Evolutionary conservation across 2,329 filamentous ascomycete genomes (phyloP).

Genomic region (Nakataea oryzae): DNA sequence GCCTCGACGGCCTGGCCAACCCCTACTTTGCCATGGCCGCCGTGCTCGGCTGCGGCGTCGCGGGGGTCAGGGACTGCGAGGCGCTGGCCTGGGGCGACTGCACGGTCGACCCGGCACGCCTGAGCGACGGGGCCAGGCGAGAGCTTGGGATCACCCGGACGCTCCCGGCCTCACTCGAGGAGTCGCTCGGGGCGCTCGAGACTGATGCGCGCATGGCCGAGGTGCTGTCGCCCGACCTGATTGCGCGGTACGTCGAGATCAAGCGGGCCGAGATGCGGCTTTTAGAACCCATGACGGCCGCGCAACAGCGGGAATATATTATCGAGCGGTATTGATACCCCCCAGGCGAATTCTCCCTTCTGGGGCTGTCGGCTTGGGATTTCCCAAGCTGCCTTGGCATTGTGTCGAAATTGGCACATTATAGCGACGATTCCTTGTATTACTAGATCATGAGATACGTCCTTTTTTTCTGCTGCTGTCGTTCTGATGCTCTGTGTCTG

Average conservation of each 20-base stretch:
- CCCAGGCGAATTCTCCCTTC: neutral
- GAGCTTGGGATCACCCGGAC: conserved; percentile 40
- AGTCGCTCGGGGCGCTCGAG: conserved; percentile 42
- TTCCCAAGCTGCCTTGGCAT: neutral
- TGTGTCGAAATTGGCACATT: neutral
- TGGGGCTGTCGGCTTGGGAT: neutral
- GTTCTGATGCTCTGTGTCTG: too few relatives aligned
- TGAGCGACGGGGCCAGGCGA: conserved; percentile 34
- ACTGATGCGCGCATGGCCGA: conserved; percentile 33
- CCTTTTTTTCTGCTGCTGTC: too few relatives aligned
- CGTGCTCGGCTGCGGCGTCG: conserved; percentile 46
- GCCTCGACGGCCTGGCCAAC: conserved; percentile 71
- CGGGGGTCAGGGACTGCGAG: conserved; percentile 37
- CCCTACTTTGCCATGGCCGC: conserved; percentile 60
- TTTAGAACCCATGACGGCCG: conserved; percentile 34
- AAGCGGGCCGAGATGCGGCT: conserved; percentile 49
- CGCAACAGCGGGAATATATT: conserved; percentile 45
- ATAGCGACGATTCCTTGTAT: neutral
- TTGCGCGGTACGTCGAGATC: conserved; percentile 44
- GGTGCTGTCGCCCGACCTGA: conserved; percentile 36
- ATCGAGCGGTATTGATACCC: conserved; percentile 50
- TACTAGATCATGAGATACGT: neutral
- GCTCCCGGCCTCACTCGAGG: conserved; percentile 42
- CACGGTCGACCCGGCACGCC: conserved; percentile 36
- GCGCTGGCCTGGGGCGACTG: conserved; percentile 42